phyloP scores from a whole-genome alignment of 1,139 yeast genomes.

The Pneumocystis oryctolagi region DNA sequence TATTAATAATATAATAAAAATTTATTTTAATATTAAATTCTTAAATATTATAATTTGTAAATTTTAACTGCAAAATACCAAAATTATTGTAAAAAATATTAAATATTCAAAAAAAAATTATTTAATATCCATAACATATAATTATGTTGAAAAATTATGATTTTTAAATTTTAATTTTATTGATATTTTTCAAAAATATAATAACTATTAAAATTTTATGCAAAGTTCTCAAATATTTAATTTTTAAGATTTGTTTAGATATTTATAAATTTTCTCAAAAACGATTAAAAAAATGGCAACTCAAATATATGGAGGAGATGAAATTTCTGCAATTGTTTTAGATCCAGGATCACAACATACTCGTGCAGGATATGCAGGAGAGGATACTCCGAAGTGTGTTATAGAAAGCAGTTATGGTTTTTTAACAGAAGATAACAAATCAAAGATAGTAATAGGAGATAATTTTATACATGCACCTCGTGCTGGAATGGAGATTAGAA shows the following conservation, averaged over 20 bases:
- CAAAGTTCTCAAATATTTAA: not conserved
- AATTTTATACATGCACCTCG: conserved; percentile 23
- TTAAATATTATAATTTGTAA: no score
- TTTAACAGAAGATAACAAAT: conserved; percentile 2
- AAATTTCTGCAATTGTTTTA: conserved; percentile 66
- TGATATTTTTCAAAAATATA: not conserved
- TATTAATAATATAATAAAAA: no score
- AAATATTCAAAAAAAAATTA: no score
- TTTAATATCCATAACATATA: no score
- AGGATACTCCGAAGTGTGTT: conserved; percentile 70
- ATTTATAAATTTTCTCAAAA: conserved; percentile 8
- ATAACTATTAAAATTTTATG: no score
- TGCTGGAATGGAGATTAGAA: conserved; percentile 22
- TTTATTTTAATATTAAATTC: no score
- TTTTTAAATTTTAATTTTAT: no score
- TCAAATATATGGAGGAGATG: conserved; percentile 12
- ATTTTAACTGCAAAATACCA: no score
- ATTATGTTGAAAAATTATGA: no score
- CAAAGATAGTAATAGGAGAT: conserved; percentile 22
- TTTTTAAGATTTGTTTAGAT: not conserved
- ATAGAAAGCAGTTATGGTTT: conserved; percentile 40
- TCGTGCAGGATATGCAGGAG: conserved; percentile 86
- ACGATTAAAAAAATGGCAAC: conserved; percentile 2
- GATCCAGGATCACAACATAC: conserved; percentile 83
- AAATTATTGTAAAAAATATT: no score